Conservation (phyloP, 768 basidiomycete genomes). For the Kwoniella heveanensis region DNA sequence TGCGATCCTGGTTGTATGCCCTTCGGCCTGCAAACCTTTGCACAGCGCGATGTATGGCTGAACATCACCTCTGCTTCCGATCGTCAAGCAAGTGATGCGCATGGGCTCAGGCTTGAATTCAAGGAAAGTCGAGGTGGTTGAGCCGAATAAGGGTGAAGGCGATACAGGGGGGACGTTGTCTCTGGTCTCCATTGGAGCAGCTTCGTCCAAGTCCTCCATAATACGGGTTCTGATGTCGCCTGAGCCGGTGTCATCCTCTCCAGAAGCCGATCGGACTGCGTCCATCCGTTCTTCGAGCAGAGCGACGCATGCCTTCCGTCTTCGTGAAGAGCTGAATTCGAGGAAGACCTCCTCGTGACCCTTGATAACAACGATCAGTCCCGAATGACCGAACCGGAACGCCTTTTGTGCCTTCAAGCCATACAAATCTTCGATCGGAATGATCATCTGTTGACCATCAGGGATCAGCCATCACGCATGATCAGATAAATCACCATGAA, state of each 20-base stretch:
- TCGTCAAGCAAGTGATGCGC: conserved; percentile 91
- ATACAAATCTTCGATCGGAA: conserved; percentile 86
- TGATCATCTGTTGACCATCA: conserved; percentile 72
- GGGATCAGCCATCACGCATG: too few species aligned
- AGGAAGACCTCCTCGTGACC: conserved; percentile 98
- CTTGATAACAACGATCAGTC: conserved; percentile 84
- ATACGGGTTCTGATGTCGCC: conserved; percentile 68
- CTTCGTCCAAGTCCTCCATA: conserved; percentile 78
- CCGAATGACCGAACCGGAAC: conserved; percentile 84
- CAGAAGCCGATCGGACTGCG: conserved; percentile 59
- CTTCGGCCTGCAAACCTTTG: conserved; percentile 66
- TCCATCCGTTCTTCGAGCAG: conserved; percentile 82
- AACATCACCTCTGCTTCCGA: conserved; percentile 94
- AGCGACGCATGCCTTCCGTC: conserved; percentile 73
- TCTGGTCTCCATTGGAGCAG: conserved; percentile 39
- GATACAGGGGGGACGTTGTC: conserved; percentile 29
- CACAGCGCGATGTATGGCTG: conserved; percentile 97
- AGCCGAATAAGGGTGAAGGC: conserved; percentile 81
- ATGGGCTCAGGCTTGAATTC: conserved; percentile 91
- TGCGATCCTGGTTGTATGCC: conserved; percentile 85
- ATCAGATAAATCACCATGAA: conserved; percentile 4
- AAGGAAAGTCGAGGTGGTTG: conserved; percentile 91
- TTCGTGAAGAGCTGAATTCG: conserved; percentile 80
- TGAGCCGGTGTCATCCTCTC: conserved; percentile 50
- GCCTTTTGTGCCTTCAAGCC: conserved; percentile 81